phyloP scores from a whole-genome alignment of 1,284 basidiomycete genomes.

The Malassezia japonica region DNA sequence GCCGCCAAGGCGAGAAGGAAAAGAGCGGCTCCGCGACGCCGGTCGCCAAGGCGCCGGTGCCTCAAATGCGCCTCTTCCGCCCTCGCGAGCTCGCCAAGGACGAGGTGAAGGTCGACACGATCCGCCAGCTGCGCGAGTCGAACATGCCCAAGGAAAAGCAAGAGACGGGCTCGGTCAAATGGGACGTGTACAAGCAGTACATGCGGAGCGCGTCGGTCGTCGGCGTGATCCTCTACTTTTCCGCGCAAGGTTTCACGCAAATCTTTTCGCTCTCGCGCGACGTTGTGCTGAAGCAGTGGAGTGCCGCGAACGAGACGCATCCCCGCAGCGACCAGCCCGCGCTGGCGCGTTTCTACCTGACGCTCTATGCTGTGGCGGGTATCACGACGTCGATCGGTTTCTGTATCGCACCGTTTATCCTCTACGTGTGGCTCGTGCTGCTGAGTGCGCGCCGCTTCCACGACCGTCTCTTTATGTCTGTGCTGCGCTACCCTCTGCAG shows the following conservation, averaged over 20 bases:
- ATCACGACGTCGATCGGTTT: slow-evolving; percentile 31
- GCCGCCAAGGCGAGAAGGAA: slow-evolving; percentile 49
- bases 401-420: slow-evolving; percentile 41
- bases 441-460: slow-evolving; percentile 37
- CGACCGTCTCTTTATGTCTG: slow-evolving; percentile 37
- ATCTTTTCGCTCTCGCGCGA: slow-evolving; percentile 36
- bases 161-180: slow-evolving; percentile 37
- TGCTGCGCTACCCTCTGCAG: slow-evolving; percentile 40
- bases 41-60: slow-evolving; percentile 13
- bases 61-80: slow-evolving; percentile 21
- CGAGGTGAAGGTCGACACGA: slow-evolving; percentile 37
- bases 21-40: slow-evolving; percentile 21
- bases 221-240: slow-evolving; percentile 33
- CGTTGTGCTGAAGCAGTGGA: slow-evolving; percentile 46
- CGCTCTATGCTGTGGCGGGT: slow-evolving; percentile 39
- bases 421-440: slow-evolving; percentile 41
- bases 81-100: slow-evolving; percentile 30
- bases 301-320: slow-evolving; percentile 26
- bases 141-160: slow-evolving; percentile 36
- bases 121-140: slow-evolving; percentile 42
- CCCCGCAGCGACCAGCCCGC: slow-evolving; percentile 18
- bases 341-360: slow-evolving; percentile 33
- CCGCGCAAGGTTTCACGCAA: slow-evolving; percentile 34
- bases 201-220: slow-evolving; percentile 30
- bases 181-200: slow-evolving; percentile 39